Evolutionary conservation across 495 filamentous ascomycete species (phyloP), one percentile per base, ranked within the genome.

Genomic region (Penicillium chermesinum): DNA sequence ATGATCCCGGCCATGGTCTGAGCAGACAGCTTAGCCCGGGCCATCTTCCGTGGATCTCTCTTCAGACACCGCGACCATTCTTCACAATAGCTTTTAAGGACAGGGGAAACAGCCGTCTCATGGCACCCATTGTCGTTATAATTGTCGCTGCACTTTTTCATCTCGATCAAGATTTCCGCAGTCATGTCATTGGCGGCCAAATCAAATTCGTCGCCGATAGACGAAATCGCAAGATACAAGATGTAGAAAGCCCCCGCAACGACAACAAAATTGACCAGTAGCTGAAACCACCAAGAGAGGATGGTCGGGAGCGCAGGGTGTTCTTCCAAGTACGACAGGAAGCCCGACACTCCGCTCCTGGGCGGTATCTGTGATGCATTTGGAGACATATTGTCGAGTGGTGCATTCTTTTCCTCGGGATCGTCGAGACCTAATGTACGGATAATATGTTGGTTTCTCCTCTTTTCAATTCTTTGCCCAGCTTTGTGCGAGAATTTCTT

Each of bases 21-120:
- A n/a, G 87, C 87, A 38, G 76, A 80, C 22, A 91, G 73, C 48
- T 74, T 77, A 9, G 85, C 85, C 2, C 83, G 71, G 7, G 79
- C 84, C 17, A 89, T 79, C 45, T 75, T 75, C 13, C 72, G 62
- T 13, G 86, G 79, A 58, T 91, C 84, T 9, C 73, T 76, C 43
- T 86, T 78, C 91, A 96, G 96, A 63, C 93, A 98, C 3, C 69
- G 68, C 46, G 84, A 81, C 93, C 91, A 97, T 34, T 80, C 76
- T 25, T 82, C 75, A 59, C 93, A 98, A 81, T 64, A 0, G 56
- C 67, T 55, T 88, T 77, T 55, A 97, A 73, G 0, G 87, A 87
- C 7, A 10, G 25, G 0, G 90, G 91, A 1, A 86, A 66, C 14
- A 86, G 74, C 71, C 0, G 72, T 68, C 0, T 76, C 75, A 0